Percentiles rank a stretch among this genome's conserved stretches.
Evolutionary conservation across 2,329 filamentous ascomycete species (phyloP).

Genomic region (Lecanosticta acicola): DNA sequence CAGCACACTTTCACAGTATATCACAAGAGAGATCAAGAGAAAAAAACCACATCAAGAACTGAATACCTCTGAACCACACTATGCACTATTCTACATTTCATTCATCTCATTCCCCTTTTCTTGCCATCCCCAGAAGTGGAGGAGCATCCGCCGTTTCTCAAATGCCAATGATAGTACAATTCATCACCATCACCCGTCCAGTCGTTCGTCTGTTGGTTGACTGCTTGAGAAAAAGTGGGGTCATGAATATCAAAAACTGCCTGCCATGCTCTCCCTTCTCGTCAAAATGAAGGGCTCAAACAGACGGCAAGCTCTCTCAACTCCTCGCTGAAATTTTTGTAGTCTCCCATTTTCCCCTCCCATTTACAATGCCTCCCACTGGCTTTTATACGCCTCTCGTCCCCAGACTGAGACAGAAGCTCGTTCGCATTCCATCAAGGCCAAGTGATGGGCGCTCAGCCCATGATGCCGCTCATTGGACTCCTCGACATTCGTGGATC

Average conservation of each 20-base stretch:
- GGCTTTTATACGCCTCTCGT: background rate
- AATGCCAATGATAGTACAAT: background rate
- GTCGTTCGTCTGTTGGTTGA: background rate
- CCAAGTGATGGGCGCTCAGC: background rate
- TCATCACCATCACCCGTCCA: background rate
- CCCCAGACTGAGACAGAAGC: too few species aligned
- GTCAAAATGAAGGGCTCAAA: slow-evolving; percentile 20
- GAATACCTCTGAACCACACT: slow-evolving; percentile 7
- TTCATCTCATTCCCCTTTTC: slow-evolving; percentile 3
- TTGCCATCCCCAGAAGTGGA: background rate
- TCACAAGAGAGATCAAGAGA: too few species aligned
- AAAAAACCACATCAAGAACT: background rate
- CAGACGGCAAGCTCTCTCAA: background rate
- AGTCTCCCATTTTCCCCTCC: background rate
- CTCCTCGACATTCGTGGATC: slow-evolving; percentile 15
- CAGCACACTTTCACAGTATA: too few species aligned
- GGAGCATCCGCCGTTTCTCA: too few species aligned
- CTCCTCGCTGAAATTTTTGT: slow-evolving; percentile 3
- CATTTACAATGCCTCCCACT: background rate
- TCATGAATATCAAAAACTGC: background rate
- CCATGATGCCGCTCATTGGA: slow-evolving; percentile 7
- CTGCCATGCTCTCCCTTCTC: slow-evolving; percentile 12
- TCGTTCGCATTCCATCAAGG: background rate
- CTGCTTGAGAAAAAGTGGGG: background rate
- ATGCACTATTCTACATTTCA: slow-evolving; percentile 17